Percentiles rank a stretch among this genome's conserved stretches.
Evolutionary conservation across 1,139 yeast genomes (phyloP).

Genomic region (Geotrichum candidum): DNA sequence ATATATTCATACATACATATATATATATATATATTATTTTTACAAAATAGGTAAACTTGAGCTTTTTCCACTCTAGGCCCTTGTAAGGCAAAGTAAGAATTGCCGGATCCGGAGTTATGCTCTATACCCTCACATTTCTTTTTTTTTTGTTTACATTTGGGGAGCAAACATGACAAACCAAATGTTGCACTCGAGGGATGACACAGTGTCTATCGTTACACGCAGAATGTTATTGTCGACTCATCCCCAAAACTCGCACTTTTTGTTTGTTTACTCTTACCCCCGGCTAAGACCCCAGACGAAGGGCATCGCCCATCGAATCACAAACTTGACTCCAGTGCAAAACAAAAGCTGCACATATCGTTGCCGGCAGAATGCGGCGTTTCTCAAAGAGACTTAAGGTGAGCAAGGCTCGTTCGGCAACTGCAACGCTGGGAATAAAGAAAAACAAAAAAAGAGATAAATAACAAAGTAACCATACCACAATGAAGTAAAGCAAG

Average conservation of each 20-base stretch:
- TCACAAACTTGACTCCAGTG: background rate
- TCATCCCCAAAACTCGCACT: background rate
- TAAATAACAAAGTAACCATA: no score
- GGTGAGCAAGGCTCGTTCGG: background rate
- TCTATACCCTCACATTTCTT: background rate
- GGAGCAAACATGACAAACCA: background rate
- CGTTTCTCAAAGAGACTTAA: background rate
- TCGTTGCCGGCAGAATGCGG: background rate
- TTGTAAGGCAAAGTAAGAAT: background rate
- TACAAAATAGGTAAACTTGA: background rate
- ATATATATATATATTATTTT: no score
- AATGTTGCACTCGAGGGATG: background rate
- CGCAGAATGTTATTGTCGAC: background rate
- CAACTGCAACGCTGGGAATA: background rate
- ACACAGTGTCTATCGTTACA: background rate
- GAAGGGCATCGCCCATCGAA: background rate
- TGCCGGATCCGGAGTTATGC: background rate
- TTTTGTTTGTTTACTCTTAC: background rate
- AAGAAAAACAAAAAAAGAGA: no score
- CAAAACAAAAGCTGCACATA: background rate
- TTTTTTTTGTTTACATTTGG: background rate
- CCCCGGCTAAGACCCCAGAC: background rate
- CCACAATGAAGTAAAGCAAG: background rate
- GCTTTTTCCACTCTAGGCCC: background rate
- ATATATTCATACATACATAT: no score